Percentiles rank a stretch among this genome's conserved stretches.
These are phyloP conservation scores for Xylaria sp. DNA, from an alignment of 2,329 filamentous ascomycete species.

Conservation along the genomic window DNA sequence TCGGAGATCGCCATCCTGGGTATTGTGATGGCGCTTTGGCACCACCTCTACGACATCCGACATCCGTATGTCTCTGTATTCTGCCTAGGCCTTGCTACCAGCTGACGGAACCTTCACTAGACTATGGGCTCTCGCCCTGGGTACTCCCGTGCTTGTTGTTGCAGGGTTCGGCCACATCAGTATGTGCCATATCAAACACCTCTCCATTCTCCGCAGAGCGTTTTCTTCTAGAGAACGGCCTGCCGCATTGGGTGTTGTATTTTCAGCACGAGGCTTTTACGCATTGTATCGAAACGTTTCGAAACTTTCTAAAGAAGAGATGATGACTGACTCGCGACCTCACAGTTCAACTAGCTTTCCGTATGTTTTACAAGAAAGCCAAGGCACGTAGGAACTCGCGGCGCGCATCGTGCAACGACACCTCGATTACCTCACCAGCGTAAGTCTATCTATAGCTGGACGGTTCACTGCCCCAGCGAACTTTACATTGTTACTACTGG, in stretches of 20 bases:
- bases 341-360: constrained; percentile 27
- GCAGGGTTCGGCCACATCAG: constrained; percentile 54
- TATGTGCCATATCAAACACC: neutral
- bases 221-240: neutral
- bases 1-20: constrained; percentile 60
- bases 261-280: no score
- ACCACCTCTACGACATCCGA: constrained; percentile 51
- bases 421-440: constrained; percentile 3
- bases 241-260: neutral
- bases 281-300: neutral
- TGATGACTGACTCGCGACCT: neutral
- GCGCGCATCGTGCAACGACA: constrained; percentile 4
- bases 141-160: constrained; percentile 62
- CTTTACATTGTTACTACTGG: no score
- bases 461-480: no score
- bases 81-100: neutral
- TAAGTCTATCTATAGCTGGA: constrained; percentile 7
- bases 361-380: constrained; percentile 28
- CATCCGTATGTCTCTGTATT: constrained; percentile 47
- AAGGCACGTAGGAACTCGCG: constrained; percentile 14
- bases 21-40: constrained; percentile 56
- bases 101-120: constrained; percentile 14
- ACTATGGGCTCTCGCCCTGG: constrained; percentile 59
- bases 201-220: neutral
- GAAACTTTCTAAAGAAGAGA: neutral